Percentiles rank a stretch among this genome's conserved stretches.
These are phyloP conservation scores for Carex pumila DNA, from an alignment of 176 grass and related monocot genomes.

Conservation along the genomic window DNA sequence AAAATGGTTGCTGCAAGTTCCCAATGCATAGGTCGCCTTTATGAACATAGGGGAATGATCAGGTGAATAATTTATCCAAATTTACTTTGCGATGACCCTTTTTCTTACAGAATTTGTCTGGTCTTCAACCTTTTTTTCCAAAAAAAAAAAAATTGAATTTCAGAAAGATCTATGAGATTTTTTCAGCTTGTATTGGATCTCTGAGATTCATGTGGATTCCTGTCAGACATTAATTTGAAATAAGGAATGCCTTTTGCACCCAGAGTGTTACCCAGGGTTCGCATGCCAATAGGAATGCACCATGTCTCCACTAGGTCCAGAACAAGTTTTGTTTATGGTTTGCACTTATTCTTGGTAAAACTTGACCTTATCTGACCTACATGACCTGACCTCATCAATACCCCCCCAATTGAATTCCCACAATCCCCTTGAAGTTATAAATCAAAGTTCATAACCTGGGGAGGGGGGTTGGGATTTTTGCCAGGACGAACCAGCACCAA, in stretches of 20 bases:
- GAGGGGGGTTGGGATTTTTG: background rate
- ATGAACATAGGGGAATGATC: constrained; percentile 3
- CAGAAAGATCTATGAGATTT: background rate
- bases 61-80: constrained; percentile 11
- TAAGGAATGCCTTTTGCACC: background rate
- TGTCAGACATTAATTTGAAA: background rate
- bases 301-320: background rate
- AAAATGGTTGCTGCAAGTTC: background rate
- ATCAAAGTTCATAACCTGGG: constrained; percentile 8
- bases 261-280: background rate
- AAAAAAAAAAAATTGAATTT: background rate
- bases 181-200: background rate
- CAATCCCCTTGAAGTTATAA: constrained; percentile 5
- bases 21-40: background rate
- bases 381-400: background rate
- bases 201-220: background rate
- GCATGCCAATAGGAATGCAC: background rate
- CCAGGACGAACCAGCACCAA: background rate
- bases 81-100: background rate
- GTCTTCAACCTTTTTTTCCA: too few relatives aligned
- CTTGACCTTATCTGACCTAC: background rate
- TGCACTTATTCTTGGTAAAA: background rate
- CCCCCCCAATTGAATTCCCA: background rate
- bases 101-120: background rate
- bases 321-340: background rate